Percentiles rank a stretch among this genome's conserved stretches.
Conservation (phyloP, 768 basidiomycete genomes). For the Boletus eberwhitei region DNA sequence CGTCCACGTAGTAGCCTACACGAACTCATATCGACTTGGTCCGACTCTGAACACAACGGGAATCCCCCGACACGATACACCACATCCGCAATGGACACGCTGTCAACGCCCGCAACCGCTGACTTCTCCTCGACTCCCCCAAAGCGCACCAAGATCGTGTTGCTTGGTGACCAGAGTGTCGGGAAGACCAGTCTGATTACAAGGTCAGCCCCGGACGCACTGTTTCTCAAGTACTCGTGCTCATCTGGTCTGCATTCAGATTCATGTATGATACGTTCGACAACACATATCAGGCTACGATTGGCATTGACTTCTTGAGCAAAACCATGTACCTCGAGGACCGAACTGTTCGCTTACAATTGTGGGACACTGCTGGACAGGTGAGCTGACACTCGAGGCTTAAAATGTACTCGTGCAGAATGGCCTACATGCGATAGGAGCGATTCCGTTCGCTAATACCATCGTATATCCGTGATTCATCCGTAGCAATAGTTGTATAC, state of each 20-base stretch:
- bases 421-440: slow-evolving; percentile 52
- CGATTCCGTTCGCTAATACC: slow-evolving; percentile 97
- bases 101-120: slow-evolving; percentile 66
- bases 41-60: slow-evolving; percentile 2
- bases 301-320: slow-evolving; percentile 98
- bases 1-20: slow-evolving; percentile 2
- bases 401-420: slow-evolving; percentile 1
- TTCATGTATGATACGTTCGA: slow-evolving; percentile 99
- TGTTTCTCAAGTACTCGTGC: neutral
- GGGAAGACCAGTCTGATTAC: slow-evolving; percentile 99
- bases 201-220: slow-evolving; percentile 48
- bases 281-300: slow-evolving; percentile 97
- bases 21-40: slow-evolving; percentile 12
- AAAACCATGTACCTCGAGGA: slow-evolving; percentile 99
- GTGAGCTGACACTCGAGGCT: slow-evolving; percentile 36
- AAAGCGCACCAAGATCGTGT: slow-evolving; percentile 94
- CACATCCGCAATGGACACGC: slow-evolving; percentile 41
- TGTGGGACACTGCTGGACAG: slow-evolving; percentile 99
- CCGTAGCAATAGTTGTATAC: slow-evolving; percentile 97
- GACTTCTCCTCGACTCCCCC: slow-evolving; percentile 88
- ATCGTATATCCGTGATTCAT: slow-evolving; percentile 97
- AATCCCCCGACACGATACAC: neutral
- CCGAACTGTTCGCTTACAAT: slow-evolving; percentile 92
- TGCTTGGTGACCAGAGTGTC: slow-evolving; percentile 95
- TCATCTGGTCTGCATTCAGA: slow-evolving; percentile 39